Conservation (phyloP, 108 stramenopile species). For the Cyclotella kingstonii region DNA sequence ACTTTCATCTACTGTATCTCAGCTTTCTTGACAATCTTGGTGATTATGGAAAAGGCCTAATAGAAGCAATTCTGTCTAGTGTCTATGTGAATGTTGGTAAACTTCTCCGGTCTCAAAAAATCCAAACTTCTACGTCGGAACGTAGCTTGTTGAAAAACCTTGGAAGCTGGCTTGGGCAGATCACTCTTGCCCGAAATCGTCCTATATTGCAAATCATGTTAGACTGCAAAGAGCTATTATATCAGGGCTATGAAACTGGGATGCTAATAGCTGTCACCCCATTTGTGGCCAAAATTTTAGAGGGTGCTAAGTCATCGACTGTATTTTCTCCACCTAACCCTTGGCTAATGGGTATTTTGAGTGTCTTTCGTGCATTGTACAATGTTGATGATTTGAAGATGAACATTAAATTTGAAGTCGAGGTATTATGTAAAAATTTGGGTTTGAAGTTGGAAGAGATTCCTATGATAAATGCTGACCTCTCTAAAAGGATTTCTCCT, state of each 20-base stretch:
- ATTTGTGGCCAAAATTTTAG: conserved; percentile 98
- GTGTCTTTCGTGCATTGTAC: conserved; percentile 92
- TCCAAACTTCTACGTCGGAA: conserved; percentile 94
- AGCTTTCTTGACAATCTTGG: conserved; percentile 92
- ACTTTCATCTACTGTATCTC: conserved; percentile 94
- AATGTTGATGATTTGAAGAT: conserved; percentile 97
- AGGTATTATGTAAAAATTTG: conserved; percentile 97
- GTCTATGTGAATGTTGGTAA: conserved; percentile 93
- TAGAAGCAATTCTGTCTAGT: conserved; percentile 87
- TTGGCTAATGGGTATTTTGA: conserved; percentile 97
- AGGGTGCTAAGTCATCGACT: conserved; percentile 90
- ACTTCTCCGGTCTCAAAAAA: conserved; percentile 89
- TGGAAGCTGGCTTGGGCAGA: conserved; percentile 97
- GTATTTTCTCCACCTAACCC: conserved; percentile 99
- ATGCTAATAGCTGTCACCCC: conserved; percentile 97
- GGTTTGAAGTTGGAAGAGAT: conserved; percentile 92
- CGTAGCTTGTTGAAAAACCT: conserved; percentile 97
- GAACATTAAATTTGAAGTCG: conserved; percentile 99
- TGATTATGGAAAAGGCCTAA: conserved; percentile 87
- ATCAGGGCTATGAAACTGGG: conserved; percentile 97
- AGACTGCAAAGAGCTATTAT: conserved; percentile 96
- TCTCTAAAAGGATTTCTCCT: conserved; percentile 79
- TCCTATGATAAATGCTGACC: conserved; percentile 64
- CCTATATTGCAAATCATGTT: conserved; percentile 96
- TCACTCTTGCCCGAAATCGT: conserved; percentile 95